Evolutionary conservation across 1,284 basidiomycete species (phyloP).

Genomic region (Melampsora larici-populina): DNA sequence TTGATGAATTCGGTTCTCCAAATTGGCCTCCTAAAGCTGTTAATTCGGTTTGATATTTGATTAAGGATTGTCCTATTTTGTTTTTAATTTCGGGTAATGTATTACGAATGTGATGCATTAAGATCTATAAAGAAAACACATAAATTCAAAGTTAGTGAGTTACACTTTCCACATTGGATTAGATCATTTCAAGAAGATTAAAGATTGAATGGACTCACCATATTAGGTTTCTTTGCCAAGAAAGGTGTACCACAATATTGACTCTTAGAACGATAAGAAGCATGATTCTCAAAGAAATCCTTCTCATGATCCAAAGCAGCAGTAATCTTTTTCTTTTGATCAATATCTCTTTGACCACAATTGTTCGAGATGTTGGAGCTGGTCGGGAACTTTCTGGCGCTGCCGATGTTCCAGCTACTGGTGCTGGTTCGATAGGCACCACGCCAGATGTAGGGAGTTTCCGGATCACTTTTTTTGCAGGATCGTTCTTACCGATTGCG

Average conservation of each 20-base stretch:
- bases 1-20: conserved; percentile 77
- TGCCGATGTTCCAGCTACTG: background rate
- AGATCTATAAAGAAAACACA: no score
- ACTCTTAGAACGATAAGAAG: conserved; percentile 85
- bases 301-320: conserved; percentile 83
- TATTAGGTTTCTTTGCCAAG: conserved; percentile 92
- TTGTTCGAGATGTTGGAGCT: no score
- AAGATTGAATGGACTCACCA: conserved; percentile 64
- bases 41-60: conserved; percentile 82
- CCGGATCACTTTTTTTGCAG: conserved; percentile 59
- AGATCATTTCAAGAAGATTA: no score
- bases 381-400: no score
- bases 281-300: conserved; percentile 87
- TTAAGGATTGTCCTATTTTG: conserved; percentile 78
- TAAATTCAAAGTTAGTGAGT: no score
- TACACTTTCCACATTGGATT: no score
- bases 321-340: conserved; percentile 75
- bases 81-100: conserved; percentile 96
- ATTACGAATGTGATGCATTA: conserved; percentile 96
- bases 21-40: conserved; percentile 75
- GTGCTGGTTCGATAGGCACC: background rate
- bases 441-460: background rate
- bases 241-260: conserved; percentile 97
- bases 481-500: no score
- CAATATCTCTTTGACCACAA: conserved; percentile 78